Base-by-base conservation (phyloP, 2,329 filamentous ascomycete species). In the Colletotrichum gigasporum region DNA sequence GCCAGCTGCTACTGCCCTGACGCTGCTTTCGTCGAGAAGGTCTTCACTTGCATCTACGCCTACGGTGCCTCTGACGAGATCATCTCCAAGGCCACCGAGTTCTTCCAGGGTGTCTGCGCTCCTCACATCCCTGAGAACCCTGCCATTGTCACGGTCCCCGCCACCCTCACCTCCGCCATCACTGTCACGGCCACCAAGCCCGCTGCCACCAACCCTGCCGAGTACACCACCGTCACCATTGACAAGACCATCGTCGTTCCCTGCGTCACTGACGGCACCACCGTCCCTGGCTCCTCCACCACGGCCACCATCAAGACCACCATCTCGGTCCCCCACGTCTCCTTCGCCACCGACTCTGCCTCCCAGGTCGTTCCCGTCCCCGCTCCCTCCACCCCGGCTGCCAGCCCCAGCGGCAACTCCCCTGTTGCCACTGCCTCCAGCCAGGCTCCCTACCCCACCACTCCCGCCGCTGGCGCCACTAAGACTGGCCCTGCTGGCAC, bases 91-190 rank as follows among this genome's bases (percentile, higher is more conserved):
- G 92, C 93, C 65, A 85, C 96, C 64, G 86, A 87, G 72, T 97
- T 92, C 87, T 91, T 97, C 84, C 90, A 94, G 78, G 94, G 94
- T 76, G 92, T 98, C 80, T 98, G 95, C 82, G 93, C 91, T 62
- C 80, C 85, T 55, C 90, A 90, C 78, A 85, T 93, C 34, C 82
- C 85, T 14, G 71, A 86, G 75, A 97, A 97, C 86, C 93, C 94
- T n/a, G 92, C 85, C 68, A 92, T 98, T 72, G 87, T 93, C 73
- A 96, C 91, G 51, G 89, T 87, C 67, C 88, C 93, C 70, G 88
- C 91, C 22, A 83, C 84, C 37, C 81, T 88, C 75, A 87, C 87
- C 71, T 84, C 83, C 58, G 85, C 90, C 77, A 83, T 87, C 73
- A 85, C 86, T 30, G 80, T 82, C 63, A 81, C 82, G 12, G 76